Percentiles rank a stretch among this genome's conserved stretches.
Conservation (phyloP, 2,329 filamentous ascomycete genomes). For the Pyrenochaeta sp. region DNA sequence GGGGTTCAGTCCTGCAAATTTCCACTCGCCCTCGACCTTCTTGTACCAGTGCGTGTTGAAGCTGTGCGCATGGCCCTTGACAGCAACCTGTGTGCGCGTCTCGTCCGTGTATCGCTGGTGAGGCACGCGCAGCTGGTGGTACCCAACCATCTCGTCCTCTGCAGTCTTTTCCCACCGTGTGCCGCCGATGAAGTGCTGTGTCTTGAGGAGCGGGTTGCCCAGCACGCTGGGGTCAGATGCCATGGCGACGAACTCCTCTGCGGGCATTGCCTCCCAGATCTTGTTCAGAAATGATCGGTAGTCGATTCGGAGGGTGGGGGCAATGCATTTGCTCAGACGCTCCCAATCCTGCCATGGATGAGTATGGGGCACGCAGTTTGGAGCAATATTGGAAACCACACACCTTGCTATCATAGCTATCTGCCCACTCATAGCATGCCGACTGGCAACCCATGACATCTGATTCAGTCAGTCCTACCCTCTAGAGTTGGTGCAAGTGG, state of each 20-base stretch:
- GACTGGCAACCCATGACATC: constrained; percentile 62
- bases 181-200: constrained; percentile 66
- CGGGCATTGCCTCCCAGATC: constrained; percentile 65
- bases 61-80: constrained; percentile 63
- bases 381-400: background rate
- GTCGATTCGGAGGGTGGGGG: constrained; percentile 71
- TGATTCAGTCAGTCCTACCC: constrained; percentile 25
- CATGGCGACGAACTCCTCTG: constrained; percentile 63
- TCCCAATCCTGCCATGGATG: constrained; percentile 61
- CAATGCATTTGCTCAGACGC: constrained; percentile 67
- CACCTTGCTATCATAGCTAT: constrained; percentile 70
- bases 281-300: constrained; percentile 68
- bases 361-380: background rate
- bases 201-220: constrained; percentile 63
- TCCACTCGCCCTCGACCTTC: constrained; percentile 66
- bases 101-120: constrained; percentile 65
- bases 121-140: constrained; percentile 67
- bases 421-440: constrained; percentile 68
- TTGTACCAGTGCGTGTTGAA: constrained; percentile 64
- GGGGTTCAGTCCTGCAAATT: constrained; percentile 64
- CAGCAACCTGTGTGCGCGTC: constrained; percentile 54
- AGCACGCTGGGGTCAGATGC: constrained; percentile 62
- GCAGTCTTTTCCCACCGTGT: constrained; percentile 61
- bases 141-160: constrained; percentile 60
- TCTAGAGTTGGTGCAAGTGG: background rate